phyloP scores from a whole-genome alignment of 176 grass and related monocot genomes.

The Bothriochloa decipiens region DNA sequence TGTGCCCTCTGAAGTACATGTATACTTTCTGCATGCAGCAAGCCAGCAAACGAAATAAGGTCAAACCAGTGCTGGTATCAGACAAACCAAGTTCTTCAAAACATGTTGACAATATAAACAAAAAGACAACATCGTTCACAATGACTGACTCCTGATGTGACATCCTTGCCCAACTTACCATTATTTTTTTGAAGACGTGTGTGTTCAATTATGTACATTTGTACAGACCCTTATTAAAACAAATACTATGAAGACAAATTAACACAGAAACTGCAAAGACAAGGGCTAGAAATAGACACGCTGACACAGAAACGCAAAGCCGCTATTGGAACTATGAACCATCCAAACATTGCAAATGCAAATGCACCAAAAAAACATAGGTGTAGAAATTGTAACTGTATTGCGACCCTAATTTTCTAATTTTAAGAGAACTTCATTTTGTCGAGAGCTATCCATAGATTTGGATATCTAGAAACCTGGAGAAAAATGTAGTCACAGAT shows the following conservation, averaged over 20 bases:
- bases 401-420: neutral
- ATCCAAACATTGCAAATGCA: neutral
- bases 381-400: neutral
- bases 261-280: slow-evolving; percentile 25
- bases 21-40: slow-evolving; percentile 80
- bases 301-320: neutral
- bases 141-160: slow-evolving; percentile 10
- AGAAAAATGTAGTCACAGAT: slow-evolving; percentile 13
- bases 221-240: neutral
- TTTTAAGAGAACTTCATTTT: slow-evolving; percentile 8
- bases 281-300: neutral
- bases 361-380: neutral
- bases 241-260: slow-evolving; percentile 3
- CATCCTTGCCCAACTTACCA: neutral
- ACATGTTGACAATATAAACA: slow-evolving; percentile 10
- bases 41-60: slow-evolving; percentile 45
- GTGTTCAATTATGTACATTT: neutral
- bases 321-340: neutral
- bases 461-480: neutral
- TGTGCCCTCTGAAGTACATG: slow-evolving; percentile 93
- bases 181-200: neutral
- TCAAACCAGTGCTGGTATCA: neutral
- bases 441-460: slow-evolving; percentile 16
- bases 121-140: neutral
- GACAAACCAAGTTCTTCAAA: slow-evolving; percentile 2